Evolutionary conservation across 495 filamentous ascomycete species (phyloP), one percentile per base, ranked within the genome.

Genomic region (Penicillium goetzii): DNA sequence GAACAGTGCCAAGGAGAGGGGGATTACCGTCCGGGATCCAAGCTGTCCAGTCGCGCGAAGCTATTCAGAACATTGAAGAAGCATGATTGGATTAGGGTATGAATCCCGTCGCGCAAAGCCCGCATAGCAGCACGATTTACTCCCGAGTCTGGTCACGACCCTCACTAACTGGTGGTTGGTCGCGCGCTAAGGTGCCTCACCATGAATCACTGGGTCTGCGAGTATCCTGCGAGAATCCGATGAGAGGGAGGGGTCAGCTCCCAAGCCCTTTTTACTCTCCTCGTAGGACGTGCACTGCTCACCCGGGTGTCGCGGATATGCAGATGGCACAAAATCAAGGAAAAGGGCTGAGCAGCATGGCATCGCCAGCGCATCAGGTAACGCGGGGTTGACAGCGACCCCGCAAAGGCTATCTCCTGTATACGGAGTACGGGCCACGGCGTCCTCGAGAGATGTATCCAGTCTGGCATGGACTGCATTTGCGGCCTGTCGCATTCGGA

Each of bases 341-440:
- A 68, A 43, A 47, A 25, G 43, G 60, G 57, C 49, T 61, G 62
- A 68, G 51, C 57, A 64, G 56, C 59, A 67, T 59, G 58, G 45
- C 64, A 65, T 64, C 59, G 71, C 67, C 72, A 74, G 61, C 69
- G 63, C 72, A 74, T 72, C 65, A 69, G 60, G 60, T 60, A 72
- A 63, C 67, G 70, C 71, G 67, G 71, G 71, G 72, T 63, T 69
- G 33, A 25, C 10, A 33, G 19, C 56, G 32, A 65, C 66, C 69
- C 67, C 67, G 62, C 70, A 68, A 50, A 63, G 30, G 34, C 36
- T 51, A 26, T 30, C 25, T n/a, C 8, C 11, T 49, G 6, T 51
- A n/a, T n/a, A 51, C 47, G 47, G 26, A 51, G 47, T 51, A 50
- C 47, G n/a, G n/a, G n/a, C n/a, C n/a, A n/a, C n/a, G 25, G 25